Evolutionary conservation across 202 grass and related monocot species (phyloP).

Genomic region (Saccharum hybrid): DNA sequence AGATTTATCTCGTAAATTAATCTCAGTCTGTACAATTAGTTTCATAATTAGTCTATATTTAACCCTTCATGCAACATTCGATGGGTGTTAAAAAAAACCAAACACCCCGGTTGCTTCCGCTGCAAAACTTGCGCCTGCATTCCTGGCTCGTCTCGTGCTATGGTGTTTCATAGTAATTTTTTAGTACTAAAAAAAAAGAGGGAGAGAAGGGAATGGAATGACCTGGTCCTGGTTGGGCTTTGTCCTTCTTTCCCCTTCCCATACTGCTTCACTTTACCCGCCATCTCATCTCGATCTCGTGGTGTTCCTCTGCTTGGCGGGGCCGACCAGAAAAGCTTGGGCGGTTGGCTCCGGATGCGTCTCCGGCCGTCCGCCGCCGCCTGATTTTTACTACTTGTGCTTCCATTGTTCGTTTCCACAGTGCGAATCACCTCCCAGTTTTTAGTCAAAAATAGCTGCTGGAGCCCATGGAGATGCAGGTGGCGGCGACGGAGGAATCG

Average conservation of each 20-base stretch:
- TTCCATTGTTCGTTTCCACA: not conserved
- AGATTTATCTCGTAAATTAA: no score
- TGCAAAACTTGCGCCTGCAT: constrained; percentile 53
- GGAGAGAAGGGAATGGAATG: no score
- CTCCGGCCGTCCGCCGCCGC: not conserved
- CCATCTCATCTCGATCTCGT: constrained; percentile 7
- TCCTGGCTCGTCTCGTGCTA: constrained; percentile 26
- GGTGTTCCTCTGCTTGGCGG: constrained; percentile 23
- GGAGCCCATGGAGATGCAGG: not conserved
- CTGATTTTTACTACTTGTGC: not conserved
- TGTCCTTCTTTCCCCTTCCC: not conserved
- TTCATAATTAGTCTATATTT: no score
- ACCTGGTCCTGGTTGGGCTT: constrained; percentile 21
- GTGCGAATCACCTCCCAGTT: not conserved
- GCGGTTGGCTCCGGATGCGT: not conserved
- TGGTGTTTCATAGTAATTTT: not conserved
- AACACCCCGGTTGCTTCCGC: not conserved
- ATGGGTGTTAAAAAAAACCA: no score
- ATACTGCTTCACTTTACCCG: not conserved
- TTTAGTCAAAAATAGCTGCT: not conserved
- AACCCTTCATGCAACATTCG: no score
- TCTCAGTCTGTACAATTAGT: no score
- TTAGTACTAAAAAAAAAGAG: no score
- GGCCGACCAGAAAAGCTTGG: not conserved
- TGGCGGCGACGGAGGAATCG: constrained; percentile 33